A percentile compares a stretch with the other conserved stretches of the same genome.
Conservation (phyloP, 108 stramenopile genomes). For the Nitzschia sp. region DNA sequence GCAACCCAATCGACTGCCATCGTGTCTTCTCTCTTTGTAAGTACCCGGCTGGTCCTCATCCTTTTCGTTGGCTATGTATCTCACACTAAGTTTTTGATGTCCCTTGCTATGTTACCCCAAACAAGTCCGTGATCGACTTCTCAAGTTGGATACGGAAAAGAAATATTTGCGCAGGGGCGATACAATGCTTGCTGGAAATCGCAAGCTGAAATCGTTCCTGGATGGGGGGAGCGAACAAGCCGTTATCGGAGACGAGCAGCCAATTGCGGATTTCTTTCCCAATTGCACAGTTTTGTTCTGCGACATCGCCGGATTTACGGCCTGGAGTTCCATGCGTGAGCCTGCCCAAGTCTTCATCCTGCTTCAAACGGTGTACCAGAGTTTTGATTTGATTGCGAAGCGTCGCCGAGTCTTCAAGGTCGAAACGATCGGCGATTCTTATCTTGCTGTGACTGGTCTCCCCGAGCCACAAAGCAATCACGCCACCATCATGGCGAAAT, state of each 20-base stretch:
- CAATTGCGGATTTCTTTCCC: conserved; percentile 1
- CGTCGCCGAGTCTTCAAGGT: conserved; percentile 7
- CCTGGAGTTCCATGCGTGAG: conserved; percentile 11
- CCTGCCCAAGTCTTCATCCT: conserved; percentile 9
- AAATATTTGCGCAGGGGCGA: neutral
- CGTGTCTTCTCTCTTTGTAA: conserved; percentile 55
- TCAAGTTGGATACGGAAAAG: neutral
- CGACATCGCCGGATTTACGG: conserved; percentile 25
- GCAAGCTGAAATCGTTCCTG: neutral
- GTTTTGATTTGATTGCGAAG: conserved; percentile 9
- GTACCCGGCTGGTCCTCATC: conserved; percentile 43
- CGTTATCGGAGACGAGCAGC: neutral
- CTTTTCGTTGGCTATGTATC: neutral
- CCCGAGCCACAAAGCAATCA: conserved; percentile 24
- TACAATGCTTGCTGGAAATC: neutral
- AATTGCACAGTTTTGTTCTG: conserved; percentile 8
- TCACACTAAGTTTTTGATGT: neutral
- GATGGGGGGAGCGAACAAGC: neutral
- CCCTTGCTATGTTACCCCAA: neutral
- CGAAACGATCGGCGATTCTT: conserved; percentile 24
- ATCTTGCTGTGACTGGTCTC: conserved; percentile 39
- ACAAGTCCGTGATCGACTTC: conserved; percentile 6
- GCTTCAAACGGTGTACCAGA: conserved; percentile 1
- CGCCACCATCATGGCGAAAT: conserved; percentile 12
- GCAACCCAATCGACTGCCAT: conserved; percentile 43